phyloP scores from a whole-genome alignment of 1,284 basidiomycete genomes.

The Ceratobasidium sp. region DNA sequence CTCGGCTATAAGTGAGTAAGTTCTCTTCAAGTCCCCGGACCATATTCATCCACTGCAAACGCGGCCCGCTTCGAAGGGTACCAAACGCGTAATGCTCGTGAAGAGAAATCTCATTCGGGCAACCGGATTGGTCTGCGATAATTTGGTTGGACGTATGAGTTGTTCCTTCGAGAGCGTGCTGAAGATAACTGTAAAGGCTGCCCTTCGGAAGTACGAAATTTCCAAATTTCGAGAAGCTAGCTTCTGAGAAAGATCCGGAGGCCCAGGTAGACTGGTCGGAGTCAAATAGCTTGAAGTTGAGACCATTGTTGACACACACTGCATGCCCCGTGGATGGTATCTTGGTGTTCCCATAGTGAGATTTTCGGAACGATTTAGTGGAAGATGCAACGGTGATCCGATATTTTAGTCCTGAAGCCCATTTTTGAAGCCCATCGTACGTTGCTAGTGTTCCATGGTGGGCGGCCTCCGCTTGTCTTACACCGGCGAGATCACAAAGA shows the following conservation, averaged over 20 bases:
- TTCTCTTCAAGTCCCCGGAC: constrained; percentile 53
- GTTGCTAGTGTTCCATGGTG: neutral
- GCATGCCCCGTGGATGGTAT: constrained; percentile 47
- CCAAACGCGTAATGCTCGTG: constrained; percentile 58
- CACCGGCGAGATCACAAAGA: constrained; percentile 8
- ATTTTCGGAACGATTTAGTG: constrained; percentile 53
- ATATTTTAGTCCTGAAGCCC: neutral
- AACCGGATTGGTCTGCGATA: constrained; percentile 54
- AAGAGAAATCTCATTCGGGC: constrained; percentile 51
- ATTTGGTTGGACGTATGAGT: constrained; percentile 55
- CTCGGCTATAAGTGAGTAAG: constrained; percentile 51
- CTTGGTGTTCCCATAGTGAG: constrained; percentile 50
- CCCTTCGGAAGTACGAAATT: constrained; percentile 47
- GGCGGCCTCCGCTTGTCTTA: neutral
- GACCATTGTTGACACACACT: constrained; percentile 52
- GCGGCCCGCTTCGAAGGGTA: constrained; percentile 54
- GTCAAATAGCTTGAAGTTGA: constrained; percentile 47
- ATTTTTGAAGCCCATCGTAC: neutral
- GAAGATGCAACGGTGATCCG: constrained; percentile 53
- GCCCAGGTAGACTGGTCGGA: constrained; percentile 37
- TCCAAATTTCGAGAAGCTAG: constrained; percentile 46
- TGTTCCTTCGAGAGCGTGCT: constrained; percentile 52
- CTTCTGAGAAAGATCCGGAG: constrained; percentile 34
- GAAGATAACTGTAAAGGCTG: constrained; percentile 52
- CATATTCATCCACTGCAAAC: constrained; percentile 61